Conservation (phyloP, 2,329 filamentous ascomycete species). For the Aspergillus sp. region DNA sequence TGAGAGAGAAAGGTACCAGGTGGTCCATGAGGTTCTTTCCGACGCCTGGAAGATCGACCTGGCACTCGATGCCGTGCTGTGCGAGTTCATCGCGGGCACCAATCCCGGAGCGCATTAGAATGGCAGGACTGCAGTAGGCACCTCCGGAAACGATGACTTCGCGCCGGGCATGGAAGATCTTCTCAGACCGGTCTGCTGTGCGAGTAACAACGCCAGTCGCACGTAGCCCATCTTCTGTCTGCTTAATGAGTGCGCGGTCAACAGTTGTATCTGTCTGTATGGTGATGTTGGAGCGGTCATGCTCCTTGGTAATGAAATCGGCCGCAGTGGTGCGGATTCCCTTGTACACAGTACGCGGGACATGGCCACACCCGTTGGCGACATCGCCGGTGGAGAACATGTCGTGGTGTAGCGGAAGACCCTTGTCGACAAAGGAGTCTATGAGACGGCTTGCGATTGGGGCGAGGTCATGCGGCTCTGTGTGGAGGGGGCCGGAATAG, state of each 20-base stretch:
- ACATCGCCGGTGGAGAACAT: constrained; percentile 62
- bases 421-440: constrained; percentile 60
- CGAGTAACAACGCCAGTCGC: constrained; percentile 44
- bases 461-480: constrained; percentile 62
- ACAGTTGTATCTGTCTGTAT: constrained; percentile 56
- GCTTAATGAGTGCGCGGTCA: constrained; percentile 57
- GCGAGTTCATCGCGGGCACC: constrained; percentile 52
- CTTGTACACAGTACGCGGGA: constrained; percentile 56
- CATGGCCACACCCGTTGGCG: constrained; percentile 61
- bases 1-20: constrained; percentile 39
- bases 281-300: constrained; percentile 51
- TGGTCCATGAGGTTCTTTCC: constrained; percentile 61
- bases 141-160: constrained; percentile 57
- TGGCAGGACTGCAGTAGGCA: constrained; percentile 55
- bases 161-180: constrained; percentile 46
- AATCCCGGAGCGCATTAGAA: constrained; percentile 60
- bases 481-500: constrained; percentile 57
- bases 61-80: constrained; percentile 48
- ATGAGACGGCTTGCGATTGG: constrained; percentile 62
- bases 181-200: constrained; percentile 38
- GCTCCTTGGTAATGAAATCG: constrained; percentile 56
- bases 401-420: constrained; percentile 60
- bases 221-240: constrained; percentile 38
- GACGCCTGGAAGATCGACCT: constrained; percentile 55
- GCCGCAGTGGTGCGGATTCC: constrained; percentile 59